Evolutionary conservation across 2,329 filamentous ascomycete genomes (phyloP).

Genomic region (Dryadomyces quercus-mongolicae): DNA sequence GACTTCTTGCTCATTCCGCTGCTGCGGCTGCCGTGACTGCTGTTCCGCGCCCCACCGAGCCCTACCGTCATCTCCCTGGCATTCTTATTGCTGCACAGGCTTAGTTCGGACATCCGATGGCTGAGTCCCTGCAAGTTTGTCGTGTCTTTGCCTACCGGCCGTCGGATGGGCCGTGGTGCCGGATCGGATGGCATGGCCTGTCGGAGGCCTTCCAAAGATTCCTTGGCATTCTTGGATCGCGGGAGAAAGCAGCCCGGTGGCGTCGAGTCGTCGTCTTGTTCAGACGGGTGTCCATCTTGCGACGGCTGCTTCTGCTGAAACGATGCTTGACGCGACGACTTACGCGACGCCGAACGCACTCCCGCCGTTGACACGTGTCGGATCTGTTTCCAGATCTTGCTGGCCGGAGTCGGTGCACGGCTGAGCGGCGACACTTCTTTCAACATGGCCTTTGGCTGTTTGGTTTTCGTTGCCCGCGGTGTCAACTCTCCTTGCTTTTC

Average conservation of each 20-base stretch:
- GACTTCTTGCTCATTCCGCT: conserved; percentile 11
- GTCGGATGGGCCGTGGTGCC: conserved; percentile 6
- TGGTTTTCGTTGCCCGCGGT: conserved; percentile 3
- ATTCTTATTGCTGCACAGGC: conserved; percentile 3
- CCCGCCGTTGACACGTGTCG: conserved; percentile 9
- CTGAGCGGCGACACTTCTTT: background rate
- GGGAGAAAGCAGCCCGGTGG: conserved; percentile 8
- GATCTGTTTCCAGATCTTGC: conserved; percentile 11
- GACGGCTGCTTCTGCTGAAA: too few species aligned
- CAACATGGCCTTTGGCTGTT: background rate
- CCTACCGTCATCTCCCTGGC: background rate
- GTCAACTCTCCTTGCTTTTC: conserved; percentile 8
- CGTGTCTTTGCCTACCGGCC: conserved; percentile 8
- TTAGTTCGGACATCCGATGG: conserved; percentile 1
- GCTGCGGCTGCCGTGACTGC: conserved; percentile 5
- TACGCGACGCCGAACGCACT: background rate
- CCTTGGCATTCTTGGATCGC: background rate
- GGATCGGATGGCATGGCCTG: conserved; percentile 6
- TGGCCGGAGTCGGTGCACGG: conserved; percentile 3
- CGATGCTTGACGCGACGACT: too few species aligned
- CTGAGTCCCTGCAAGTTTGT: conserved; percentile 10
- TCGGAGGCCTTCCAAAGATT: background rate
- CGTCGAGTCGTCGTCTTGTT: background rate
- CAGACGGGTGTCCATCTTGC: background rate
- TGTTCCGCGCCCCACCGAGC: background rate